Evolutionary conservation across 192 early-diverging fungal genomes (phyloP).

Genomic region (Coemansia sp.): DNA sequence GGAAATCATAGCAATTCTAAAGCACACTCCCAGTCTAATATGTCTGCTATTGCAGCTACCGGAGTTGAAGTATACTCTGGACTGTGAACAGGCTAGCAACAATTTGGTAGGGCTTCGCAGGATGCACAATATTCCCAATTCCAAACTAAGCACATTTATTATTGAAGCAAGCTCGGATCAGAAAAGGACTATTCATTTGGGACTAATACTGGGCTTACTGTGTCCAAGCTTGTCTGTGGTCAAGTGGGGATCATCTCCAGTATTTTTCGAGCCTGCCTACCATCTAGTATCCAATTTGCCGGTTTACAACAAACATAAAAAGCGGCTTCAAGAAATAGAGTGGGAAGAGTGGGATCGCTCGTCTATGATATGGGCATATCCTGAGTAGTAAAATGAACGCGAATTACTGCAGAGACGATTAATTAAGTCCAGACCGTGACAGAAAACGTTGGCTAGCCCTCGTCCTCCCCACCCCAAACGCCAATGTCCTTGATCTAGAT

Average conservation of each 20-base stretch:
- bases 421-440: background rate
- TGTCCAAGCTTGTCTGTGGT: background rate
- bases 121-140: background rate
- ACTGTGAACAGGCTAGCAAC: background rate
- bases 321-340: background rate
- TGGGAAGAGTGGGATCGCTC: background rate
- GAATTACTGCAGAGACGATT: background rate
- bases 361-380: background rate
- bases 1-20: background rate
- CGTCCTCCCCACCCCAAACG: background rate
- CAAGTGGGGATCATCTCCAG: background rate
- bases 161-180: background rate
- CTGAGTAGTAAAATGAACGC: background rate
- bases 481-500: background rate
- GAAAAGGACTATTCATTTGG: background rate
- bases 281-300: background rate
- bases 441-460: slow-evolving; percentile 1
- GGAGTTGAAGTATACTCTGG: background rate
- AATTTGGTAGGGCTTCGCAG: background rate
- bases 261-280: background rate
- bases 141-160: background rate
- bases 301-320: background rate
- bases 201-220: background rate
- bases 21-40: background rate
- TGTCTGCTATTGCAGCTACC: background rate